Percentiles rank a stretch among this genome's conserved stretches.
These are phyloP conservation scores for Fusarium penzigii DNA, from an alignment of 2,329 filamentous ascomycete species.

Conservation along the genomic window DNA sequence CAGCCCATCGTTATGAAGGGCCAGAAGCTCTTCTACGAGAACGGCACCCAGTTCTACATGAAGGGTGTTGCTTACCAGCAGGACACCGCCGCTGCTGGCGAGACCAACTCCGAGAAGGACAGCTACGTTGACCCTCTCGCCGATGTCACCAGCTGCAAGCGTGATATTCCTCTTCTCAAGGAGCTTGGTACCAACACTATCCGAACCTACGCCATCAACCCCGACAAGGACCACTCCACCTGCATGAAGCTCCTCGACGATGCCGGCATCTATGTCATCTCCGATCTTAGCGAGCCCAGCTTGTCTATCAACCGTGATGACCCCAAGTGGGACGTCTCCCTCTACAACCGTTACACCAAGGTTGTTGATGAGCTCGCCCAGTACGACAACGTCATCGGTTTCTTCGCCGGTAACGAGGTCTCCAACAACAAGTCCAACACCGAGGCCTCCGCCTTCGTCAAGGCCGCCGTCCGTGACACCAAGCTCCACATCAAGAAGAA, in stretches of 20 bases:
- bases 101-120: slow-evolving; percentile 42
- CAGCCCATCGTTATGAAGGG: slow-evolving; percentile 73
- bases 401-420: slow-evolving; percentile 99
- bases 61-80: slow-evolving; percentile 95
- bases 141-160: slow-evolving; percentile 69
- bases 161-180: slow-evolving; percentile 80
- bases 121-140: slow-evolving; percentile 83
- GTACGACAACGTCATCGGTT: slow-evolving; percentile 91
- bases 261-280: slow-evolving; percentile 92
- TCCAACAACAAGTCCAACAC: slow-evolving; percentile 90
- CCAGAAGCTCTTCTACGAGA: slow-evolving; percentile 87
- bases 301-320: slow-evolving; percentile 82
- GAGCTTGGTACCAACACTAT: slow-evolving; percentile 87
- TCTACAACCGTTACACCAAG: slow-evolving; percentile 78
- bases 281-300: slow-evolving; percentile 81
- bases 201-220: slow-evolving; percentile 92
- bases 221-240: slow-evolving; percentile 70
- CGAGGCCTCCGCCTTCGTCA: slow-evolving; percentile 87
- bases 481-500: slow-evolving; percentile 89
- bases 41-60: slow-evolving; percentile 71
- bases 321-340: slow-evolving; percentile 75
- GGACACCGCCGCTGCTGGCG: slow-evolving; percentile 62
- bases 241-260: slow-evolving; percentile 85
- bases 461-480: slow-evolving; percentile 94
- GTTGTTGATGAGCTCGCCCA: slow-evolving; percentile 80